These are phyloP conservation scores for Pistacia vera DNA, from an alignment of 345 rosid species.

Conservation along the genomic window DNA sequence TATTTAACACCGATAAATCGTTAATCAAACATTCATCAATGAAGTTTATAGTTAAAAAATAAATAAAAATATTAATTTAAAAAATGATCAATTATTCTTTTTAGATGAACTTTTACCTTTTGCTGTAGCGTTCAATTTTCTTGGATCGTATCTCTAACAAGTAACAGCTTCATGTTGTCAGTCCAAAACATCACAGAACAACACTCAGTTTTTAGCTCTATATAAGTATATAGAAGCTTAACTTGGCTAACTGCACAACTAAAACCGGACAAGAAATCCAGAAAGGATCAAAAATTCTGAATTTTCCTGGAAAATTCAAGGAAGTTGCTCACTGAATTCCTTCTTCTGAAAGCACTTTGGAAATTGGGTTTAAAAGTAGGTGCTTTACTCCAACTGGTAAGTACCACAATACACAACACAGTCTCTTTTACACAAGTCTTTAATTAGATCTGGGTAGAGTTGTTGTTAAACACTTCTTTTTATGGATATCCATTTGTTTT, in stretches of 20 bases:
- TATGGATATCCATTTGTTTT: slow-evolving; percentile 5
- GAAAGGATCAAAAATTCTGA: slow-evolving; percentile 3
- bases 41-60: no score
- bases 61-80: no score
- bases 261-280: neutral
- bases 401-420: slow-evolving; percentile 1
- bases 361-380: neutral
- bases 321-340: neutral
- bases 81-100: no score
- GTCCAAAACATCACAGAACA: neutral
- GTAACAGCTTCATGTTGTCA: neutral
- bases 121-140: no score
- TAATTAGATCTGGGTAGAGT: slow-evolving; percentile 3
- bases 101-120: no score
- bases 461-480: neutral
- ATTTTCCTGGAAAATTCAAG: slow-evolving; percentile 17
- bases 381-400: slow-evolving; percentile 10
- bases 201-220: neutral
- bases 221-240: neutral
- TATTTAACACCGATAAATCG: no score
- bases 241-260: neutral
- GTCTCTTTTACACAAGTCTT: neutral
- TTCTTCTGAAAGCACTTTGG: neutral
- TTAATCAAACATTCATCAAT: no score
- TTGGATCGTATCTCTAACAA: no score